Evolutionary conservation across 345 rosid species (phyloP).

Genomic region (Salix brachista): DNA sequence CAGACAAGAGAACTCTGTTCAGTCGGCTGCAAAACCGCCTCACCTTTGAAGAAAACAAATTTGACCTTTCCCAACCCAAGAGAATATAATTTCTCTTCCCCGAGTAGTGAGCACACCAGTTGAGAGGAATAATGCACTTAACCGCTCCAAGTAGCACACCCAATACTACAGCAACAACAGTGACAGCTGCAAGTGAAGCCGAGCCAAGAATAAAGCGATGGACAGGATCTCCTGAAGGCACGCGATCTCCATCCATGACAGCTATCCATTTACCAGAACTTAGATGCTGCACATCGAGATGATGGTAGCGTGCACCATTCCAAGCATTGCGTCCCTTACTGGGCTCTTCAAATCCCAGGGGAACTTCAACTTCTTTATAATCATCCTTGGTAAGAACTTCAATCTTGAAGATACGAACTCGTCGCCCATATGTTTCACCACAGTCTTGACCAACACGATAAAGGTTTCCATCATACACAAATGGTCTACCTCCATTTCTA

Average conservation of each 20-base stretch:
- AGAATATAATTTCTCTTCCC: conserved; percentile 57
- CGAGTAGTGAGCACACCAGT: conserved; percentile 62
- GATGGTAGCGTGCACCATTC: conserved; percentile 85
- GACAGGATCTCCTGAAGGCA: conserved; percentile 60
- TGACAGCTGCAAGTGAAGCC: conserved; percentile 56
- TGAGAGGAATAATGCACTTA: conserved; percentile 74
- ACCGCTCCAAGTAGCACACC: conserved; percentile 73
- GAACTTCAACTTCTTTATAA: conserved; percentile 74
- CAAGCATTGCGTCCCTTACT: conserved; percentile 68
- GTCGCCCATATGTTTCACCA: conserved; percentile 75
- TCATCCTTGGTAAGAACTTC: conserved; percentile 58
- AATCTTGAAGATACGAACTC: conserved; percentile 57
- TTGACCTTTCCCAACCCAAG: conserved; percentile 47
- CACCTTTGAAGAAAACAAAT: conserved; percentile 50
- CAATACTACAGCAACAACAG: conserved; percentile 40
- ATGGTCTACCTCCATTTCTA: conserved; percentile 90
- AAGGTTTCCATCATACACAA: conserved; percentile 56
- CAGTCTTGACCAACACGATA: conserved; percentile 97
- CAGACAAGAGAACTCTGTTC: conserved; percentile 53
- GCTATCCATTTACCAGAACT: conserved; percentile 80
- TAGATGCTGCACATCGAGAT: conserved; percentile 71
- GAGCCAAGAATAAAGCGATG: conserved; percentile 65
- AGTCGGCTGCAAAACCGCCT: conserved; percentile 67
- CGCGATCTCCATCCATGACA: conserved; percentile 86
- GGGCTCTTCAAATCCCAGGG: conserved; percentile 44